A percentile compares a stretch with the other conserved stretches of the same genome.
These are phyloP conservation scores for Rutstroemia sp. DNA, from an alignment of 2,329 filamentous ascomycete genomes.

Conservation along the genomic window DNA sequence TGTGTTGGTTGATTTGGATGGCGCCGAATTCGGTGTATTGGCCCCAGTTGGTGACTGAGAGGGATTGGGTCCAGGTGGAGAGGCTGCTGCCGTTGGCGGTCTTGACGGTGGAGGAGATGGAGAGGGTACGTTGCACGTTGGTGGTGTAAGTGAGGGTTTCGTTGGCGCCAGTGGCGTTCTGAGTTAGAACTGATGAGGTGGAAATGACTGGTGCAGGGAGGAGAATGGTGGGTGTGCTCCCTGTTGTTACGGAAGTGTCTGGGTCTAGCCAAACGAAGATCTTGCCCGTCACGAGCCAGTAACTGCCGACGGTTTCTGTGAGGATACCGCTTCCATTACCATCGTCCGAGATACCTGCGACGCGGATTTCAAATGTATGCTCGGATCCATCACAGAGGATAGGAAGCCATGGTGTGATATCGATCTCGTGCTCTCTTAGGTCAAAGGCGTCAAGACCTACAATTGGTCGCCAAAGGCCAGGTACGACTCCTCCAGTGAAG, in stretches of 20 bases:
- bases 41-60: slow-evolving; percentile 49
- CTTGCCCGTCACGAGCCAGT: slow-evolving; percentile 74
- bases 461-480: slow-evolving; percentile 69
- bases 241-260: slow-evolving; percentile 44
- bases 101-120: slow-evolving; percentile 43
- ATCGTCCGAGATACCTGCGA: slow-evolving; percentile 56
- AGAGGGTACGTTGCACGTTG: slow-evolving; percentile 46
- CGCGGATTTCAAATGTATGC: slow-evolving; percentile 61
- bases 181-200: slow-evolving; percentile 41
- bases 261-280: slow-evolving; percentile 69
- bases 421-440: slow-evolving; percentile 71
- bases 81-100: slow-evolving; percentile 38
- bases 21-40: slow-evolving; percentile 46
- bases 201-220: slow-evolving; percentile 37
- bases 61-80: slow-evolving; percentile 50
- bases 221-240: slow-evolving; percentile 31
- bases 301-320: slow-evolving; percentile 49
- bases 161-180: slow-evolving; percentile 45
- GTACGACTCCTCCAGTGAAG: slow-evolving; percentile 74
- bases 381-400: slow-evolving; percentile 55
- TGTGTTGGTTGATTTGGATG: slow-evolving; percentile 44
- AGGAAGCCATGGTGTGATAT: slow-evolving; percentile 70
- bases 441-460: slow-evolving; percentile 76
- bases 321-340: slow-evolving; percentile 40
- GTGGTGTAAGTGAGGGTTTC: slow-evolving; percentile 53